Conservation (phyloP, 257 asterid genomes). For the Nicotiana attenuata region DNA sequence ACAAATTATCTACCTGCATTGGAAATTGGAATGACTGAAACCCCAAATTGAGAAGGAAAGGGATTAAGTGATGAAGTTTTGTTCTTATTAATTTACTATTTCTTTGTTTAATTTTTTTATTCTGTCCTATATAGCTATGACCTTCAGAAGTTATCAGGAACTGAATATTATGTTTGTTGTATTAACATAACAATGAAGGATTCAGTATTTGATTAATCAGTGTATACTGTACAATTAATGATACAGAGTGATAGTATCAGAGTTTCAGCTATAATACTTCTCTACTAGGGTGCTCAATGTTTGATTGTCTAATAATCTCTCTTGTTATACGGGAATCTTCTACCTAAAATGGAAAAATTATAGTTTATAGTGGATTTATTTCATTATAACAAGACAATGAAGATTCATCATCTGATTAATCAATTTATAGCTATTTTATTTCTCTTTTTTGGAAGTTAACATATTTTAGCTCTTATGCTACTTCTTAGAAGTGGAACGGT, state of each 20-base stretch:
- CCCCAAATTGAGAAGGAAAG: too few relatives aligned
- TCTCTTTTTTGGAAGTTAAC: not conserved
- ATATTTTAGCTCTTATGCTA: not conserved
- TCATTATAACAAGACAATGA: not conserved
- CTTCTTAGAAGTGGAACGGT: not conserved
- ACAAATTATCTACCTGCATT: too few relatives aligned
- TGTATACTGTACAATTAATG: not conserved
- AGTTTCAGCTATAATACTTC: not conserved
- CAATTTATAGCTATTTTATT: not conserved
- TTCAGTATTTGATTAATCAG: not conserved
- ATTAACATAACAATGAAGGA: not conserved
- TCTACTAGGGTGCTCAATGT: too few relatives aligned
- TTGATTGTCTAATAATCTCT: too few relatives aligned
- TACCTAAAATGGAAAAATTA: too few relatives aligned
- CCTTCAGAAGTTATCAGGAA: not conserved
- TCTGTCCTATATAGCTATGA: not conserved
- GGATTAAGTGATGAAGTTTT: too few relatives aligned
- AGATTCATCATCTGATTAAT: not conserved
- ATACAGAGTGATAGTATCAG: not conserved
- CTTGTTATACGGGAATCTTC: too few relatives aligned
- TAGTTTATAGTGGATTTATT: not conserved
- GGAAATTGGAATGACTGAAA: too few relatives aligned
- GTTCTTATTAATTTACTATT: too few relatives aligned
- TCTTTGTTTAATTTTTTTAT: not conserved
- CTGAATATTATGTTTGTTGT: not conserved